Percentiles rank a stretch among this genome's conserved stretches.
These are phyloP conservation scores for Stenocarpella maydis DNA, from an alignment of 2,329 filamentous ascomycete species.

Conservation along the genomic window DNA sequence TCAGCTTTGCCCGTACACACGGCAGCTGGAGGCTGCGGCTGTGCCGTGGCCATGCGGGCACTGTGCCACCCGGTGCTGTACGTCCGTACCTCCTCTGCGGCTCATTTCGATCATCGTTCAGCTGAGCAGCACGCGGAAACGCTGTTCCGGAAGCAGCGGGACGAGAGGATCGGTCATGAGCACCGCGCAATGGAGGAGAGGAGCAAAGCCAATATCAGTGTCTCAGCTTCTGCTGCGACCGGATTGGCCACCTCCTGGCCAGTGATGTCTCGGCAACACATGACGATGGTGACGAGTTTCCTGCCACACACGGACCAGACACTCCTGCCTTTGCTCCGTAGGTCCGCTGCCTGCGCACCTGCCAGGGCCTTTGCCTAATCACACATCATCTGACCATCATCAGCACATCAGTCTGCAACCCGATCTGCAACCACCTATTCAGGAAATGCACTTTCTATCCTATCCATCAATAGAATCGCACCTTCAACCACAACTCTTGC, in stretches of 20 bases:
- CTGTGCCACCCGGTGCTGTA: background rate
- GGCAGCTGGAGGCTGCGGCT: conserved; percentile 11
- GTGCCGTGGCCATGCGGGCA: conserved; percentile 4
- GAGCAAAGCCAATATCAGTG: background rate
- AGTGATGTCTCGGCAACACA: conserved; percentile 21
- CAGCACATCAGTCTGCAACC: conserved; percentile 28
- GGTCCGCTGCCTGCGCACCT: conserved; percentile 1
- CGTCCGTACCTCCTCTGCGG: conserved; percentile 6
- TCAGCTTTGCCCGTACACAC: background rate
- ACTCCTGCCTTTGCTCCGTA: background rate
- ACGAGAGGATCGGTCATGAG: background rate
- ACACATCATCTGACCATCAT: conserved; percentile 23
- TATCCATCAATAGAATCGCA: background rate
- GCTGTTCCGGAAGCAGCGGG: conserved; percentile 23
- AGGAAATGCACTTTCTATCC: conserved; percentile 3
- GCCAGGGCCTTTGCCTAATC: conserved; percentile 6
- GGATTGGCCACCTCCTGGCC: background rate
- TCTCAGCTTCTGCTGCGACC: conserved; percentile 3
- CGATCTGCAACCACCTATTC: conserved; percentile 27
- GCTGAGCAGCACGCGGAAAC: conserved; percentile 15
- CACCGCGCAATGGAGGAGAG: background rate
- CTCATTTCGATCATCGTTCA: conserved; percentile 3
- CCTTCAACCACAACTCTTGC: background rate
- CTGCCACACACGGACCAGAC: background rate
- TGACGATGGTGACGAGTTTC: conserved; percentile 7